Conservation (phyloP, 2,329 filamentous ascomycete genomes). For the Cordyceps fumosorosea region DNA sequence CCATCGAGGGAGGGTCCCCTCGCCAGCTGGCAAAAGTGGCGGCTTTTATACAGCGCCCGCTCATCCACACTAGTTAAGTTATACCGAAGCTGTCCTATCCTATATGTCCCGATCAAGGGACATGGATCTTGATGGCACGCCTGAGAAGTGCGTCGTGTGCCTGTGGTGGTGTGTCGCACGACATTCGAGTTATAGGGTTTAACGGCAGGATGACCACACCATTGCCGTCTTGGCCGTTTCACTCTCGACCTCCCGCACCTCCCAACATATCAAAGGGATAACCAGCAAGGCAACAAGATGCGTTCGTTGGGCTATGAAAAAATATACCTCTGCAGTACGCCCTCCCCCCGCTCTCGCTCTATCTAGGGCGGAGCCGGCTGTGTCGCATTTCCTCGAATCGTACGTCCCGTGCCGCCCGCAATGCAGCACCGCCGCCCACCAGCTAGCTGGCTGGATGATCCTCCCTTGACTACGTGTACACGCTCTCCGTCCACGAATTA, state of each 20-base stretch:
- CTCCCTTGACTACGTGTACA: conserved; percentile 54
- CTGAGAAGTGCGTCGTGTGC: background rate
- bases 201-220: background rate
- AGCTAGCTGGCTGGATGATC: background rate
- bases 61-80: background rate
- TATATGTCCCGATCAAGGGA: background rate
- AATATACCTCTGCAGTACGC: background rate
- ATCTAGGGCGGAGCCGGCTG: background rate
- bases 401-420: background rate
- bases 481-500: conserved; percentile 80
- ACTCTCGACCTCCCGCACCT: background rate
- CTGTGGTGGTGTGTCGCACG: background rate
- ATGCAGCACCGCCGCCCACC: background rate
- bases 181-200: background rate
- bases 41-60: background rate
- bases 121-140: background rate
- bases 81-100: background rate
- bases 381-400: background rate
- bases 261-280: background rate
- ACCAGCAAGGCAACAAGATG: background rate
- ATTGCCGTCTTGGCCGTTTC: background rate
- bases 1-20: background rate
- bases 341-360: too few relatives aligned
- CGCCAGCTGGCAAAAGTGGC: background rate
- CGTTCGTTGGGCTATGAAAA: background rate